Evolutionary conservation across 2,329 filamentous ascomycete genomes (phyloP), one percentile per base, ranked within the genome.

Genomic region (Teratosphaeria zuluensis): DNA sequence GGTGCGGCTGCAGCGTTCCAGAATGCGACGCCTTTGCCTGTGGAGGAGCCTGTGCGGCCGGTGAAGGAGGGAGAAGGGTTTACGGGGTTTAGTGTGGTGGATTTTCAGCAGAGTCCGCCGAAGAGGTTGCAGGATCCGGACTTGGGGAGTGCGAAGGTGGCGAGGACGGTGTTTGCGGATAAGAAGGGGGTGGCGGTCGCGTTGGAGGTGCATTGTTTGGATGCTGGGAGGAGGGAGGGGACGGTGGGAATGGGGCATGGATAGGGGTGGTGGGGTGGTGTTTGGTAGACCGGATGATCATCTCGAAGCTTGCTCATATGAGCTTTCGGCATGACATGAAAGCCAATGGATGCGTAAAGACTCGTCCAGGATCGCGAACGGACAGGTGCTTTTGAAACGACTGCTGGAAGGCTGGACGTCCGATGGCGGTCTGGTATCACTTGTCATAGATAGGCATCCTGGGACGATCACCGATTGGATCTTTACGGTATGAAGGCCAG

Each of bases 31-130:
- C 51, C 56, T 5, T 4, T 32, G 51, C n/a, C 35, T 28, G 56
- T 31, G 7, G 28, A 32, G 14, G 55, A 32, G 42, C 59, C 64
- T 11, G 61, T 63, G 14, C n/a, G 21, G 51, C 42, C 57, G 9
- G 59, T 65, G 12, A 52, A 55, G n/a, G 64, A 67, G 31, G 67
- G 66, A 19, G 66, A 66, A 19, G 51, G 62, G 2, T 71, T 67
- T 54, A 60, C 63, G 16, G 67, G 65, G 12, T 71, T 71, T 60
- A 66, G 63, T n/a, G 55, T 64, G 9, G 53, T 64, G 11, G 68
- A 70, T 38, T 58, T 70, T 2, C 65, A 62, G 52, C 58, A 52
- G 28, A 33, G n/a, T 58, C 9, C 58, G 12, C 55, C 65, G 8
- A 66, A 66, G 59, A 60, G 57, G 52, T 54, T 66, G 12, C 51